Evolutionary conservation across 805 yeast species (phyloP).

Genomic region (Diddensiella santjacobensis): DNA sequence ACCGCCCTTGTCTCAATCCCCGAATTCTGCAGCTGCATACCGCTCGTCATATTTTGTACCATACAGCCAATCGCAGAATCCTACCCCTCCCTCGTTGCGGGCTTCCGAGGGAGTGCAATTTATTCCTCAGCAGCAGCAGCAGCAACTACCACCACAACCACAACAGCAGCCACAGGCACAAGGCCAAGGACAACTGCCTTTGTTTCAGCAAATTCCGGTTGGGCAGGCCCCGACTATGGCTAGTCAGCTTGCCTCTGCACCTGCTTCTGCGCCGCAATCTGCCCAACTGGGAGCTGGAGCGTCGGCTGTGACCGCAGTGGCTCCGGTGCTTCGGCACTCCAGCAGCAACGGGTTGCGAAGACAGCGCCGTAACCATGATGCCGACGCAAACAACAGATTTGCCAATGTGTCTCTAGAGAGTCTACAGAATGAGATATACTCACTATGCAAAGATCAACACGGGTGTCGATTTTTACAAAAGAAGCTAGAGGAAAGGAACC

Average conservation of each 20-base stretch:
- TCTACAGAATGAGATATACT: conserved; percentile 57
- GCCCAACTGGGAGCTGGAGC: background rate
- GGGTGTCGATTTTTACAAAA: conserved; percentile 92
- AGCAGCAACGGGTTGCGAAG: conserved; percentile 7
- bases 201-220: background rate
- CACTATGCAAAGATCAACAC: conserved; percentile 91
- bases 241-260: background rate
- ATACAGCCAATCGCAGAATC: background rate
- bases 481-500: conserved; percentile 58
- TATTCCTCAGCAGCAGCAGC: background rate
- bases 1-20: conserved; percentile 3
- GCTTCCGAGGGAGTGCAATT: background rate
- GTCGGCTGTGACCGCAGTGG: conserved; percentile 1
- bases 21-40: conserved; percentile 1
- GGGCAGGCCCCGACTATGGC: conserved; percentile 4
- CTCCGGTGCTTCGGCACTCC: conserved; percentile 1
- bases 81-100: background rate
- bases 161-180: background rate
- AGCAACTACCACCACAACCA: background rate
- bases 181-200: background rate
- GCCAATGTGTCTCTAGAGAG: conserved; percentile 45
- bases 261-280: background rate
- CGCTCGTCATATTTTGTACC: conserved; percentile 8
- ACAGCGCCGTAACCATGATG: background rate
- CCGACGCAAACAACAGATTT: conserved; percentile 20